These are phyloP conservation scores for Leccinum aurantiacum DNA, from an alignment of 768 basidiomycete genomes.

Conservation along the genomic window DNA sequence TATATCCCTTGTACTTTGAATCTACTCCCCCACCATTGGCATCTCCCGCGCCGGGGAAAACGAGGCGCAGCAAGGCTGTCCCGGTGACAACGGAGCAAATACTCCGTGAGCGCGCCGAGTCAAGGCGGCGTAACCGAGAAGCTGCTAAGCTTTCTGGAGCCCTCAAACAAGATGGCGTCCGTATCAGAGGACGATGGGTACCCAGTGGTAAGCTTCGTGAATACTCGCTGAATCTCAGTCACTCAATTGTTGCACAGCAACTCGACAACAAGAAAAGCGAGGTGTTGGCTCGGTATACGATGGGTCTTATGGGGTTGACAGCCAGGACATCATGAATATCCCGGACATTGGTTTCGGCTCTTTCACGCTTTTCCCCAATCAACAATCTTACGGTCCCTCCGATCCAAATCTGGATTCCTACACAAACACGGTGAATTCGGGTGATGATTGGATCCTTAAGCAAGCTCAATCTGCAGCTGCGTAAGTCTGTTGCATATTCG, in stretches of 20 bases:
- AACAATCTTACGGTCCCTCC: slow-evolving; percentile 49
- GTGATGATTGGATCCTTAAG: slow-evolving; percentile 53
- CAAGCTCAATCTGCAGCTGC: slow-evolving; percentile 45
- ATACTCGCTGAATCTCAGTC: neutral
- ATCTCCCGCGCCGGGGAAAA: slow-evolving; percentile 41
- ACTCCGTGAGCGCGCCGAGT: slow-evolving; percentile 47
- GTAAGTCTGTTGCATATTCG: slow-evolving; percentile 36
- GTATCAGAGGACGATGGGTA: slow-evolving; percentile 60
- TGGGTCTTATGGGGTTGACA: slow-evolving; percentile 66
- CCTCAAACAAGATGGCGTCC: slow-evolving; percentile 39
- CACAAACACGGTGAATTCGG: slow-evolving; percentile 51
- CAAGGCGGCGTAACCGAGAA: slow-evolving; percentile 45
- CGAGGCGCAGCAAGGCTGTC: slow-evolving; percentile 37
- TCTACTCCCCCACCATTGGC: slow-evolving; percentile 35
- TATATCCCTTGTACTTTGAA: slow-evolving; percentile 41
- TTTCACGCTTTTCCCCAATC: slow-evolving; percentile 71
- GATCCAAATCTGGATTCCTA: slow-evolving; percentile 52
- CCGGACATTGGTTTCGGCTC: slow-evolving; percentile 56
- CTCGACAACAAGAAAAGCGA: slow-evolving; percentile 46
- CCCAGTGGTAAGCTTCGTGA: slow-evolving; percentile 44
- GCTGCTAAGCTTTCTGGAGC: slow-evolving; percentile 36
- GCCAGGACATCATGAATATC: slow-evolving; percentile 59
- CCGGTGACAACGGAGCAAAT: slow-evolving; percentile 49
- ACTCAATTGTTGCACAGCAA: slow-evolving; percentile 33
- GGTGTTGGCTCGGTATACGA: slow-evolving; percentile 53